Percentiles rank a stretch among this genome's conserved stretches.
phyloP scores from a whole-genome alignment of 306 rosid species.

The Sindora glabra region DNA sequence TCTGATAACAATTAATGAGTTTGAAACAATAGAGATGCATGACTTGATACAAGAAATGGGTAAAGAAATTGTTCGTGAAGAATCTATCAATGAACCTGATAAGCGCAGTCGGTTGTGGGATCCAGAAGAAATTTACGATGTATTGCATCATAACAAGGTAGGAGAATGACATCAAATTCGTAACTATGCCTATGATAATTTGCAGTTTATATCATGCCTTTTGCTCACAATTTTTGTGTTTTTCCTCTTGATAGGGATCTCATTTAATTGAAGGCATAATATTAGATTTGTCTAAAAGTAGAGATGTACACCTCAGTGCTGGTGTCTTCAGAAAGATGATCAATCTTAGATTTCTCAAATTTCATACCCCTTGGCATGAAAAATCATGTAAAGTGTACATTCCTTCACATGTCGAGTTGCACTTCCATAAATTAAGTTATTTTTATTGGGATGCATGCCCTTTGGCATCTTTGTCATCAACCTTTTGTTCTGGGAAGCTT shows the following conservation, averaged over 20 bases:
- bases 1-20: background rate
- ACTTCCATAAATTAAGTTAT: background rate
- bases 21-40: slow-evolving; percentile 17
- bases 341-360: background rate
- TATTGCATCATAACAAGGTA: slow-evolving; percentile 5
- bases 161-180: background rate
- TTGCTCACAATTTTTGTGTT: background rate
- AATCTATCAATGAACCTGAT: slow-evolving; percentile 10
- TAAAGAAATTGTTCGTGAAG: slow-evolving; percentile 10
- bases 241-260: background rate
- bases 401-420: background rate
- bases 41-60: slow-evolving; percentile 22
- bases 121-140: background rate
- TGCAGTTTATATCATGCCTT: too few relatives aligned
- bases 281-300: background rate
- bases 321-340: background rate
- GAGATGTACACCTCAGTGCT: too few relatives aligned
- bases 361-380: too few relatives aligned
- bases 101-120: slow-evolving; percentile 20
- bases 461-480: too few relatives aligned
- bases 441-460: background rate
- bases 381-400: background rate
- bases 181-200: too few relatives aligned
- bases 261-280: background rate
- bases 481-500: too few relatives aligned